Evolutionary conservation across 1,139 yeast species (phyloP), one percentile per base, ranked within the genome.

Genomic region (Hemisphaericaspora lyxosophila): DNA sequence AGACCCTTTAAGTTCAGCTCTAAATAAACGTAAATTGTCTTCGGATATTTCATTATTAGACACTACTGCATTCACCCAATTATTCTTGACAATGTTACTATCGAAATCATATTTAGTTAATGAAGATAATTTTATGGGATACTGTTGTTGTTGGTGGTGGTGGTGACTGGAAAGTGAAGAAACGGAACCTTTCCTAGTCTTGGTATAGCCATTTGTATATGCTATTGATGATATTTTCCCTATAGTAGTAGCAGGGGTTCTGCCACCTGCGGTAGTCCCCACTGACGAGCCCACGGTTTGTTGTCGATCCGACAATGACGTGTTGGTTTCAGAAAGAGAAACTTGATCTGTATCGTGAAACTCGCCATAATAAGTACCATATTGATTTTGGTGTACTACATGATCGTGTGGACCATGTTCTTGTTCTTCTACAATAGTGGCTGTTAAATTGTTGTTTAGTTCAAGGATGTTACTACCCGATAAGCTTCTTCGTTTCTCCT

Each of bases 1-100:
- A 0, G 86, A 73, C 7, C 94, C 94, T 49, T 71, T 76, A 45
- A 85, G 62, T 54, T 82, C 89, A 0, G 81, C 85, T 40, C 83
- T 68, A 47, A 64, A 77, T 25, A 83, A 53, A 45, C 71, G 72
- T 48, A 73, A 54, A 26, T 62, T 55, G 16, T 61, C 64, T 31
- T 67, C 75, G 38, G 57, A 55, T 39, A 69, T 69, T 30, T 69
- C 72, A 40, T 60, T 55, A 19, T 68, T 57, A 43, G 65, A 65
- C 22, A 63, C 48, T 16, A 68, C 60, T 17, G 64, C 76, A 52
- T 75, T 69, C 28, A 70, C 48, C 75, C 74, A 76, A 31, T 64
- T 64, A 47, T 54, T 73, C 53, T 68, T 53, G 57, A 62, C 38
- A 7, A 53, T 23, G 12, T 51, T 55, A 18, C 50, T 32, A 45